Evolutionary conservation across 768 basidiomycete species (phyloP), one percentile per base, ranked within the genome.

Genomic region (Boletus sensibilis): DNA sequence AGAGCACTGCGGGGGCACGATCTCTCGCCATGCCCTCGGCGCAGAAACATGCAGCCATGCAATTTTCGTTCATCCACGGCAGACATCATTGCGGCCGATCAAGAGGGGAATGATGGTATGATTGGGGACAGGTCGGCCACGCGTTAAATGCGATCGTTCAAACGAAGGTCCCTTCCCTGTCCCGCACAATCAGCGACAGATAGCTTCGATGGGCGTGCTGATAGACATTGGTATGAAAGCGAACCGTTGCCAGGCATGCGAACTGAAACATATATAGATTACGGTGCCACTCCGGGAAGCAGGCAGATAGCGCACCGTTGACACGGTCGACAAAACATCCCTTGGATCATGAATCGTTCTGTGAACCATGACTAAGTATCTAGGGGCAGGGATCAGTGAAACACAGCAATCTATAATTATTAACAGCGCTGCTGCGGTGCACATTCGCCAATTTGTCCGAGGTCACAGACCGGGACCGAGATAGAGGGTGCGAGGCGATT

Each of bases 51-150:
- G 43, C 55, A 39, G 44, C 51, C 44, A 48, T 52, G 41, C 56
- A 57, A 25, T 18, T 58, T 58, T 52, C 10, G 31, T 38, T 46
- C 55, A 44, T 55, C 58, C 54, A 51, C 50, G 41, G 54, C 50
- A 58, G 27, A 44, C 39, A 41, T 35, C 58, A 66, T 64, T 70
- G 46, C 51, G 45, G 31, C 66, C 66, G 68, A 70, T 69, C 66
- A 62, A 29, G 44, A 49, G 52, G 48, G 48, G 40, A 54, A 50
- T 61, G 57, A 59, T 52, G 42, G 12, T 27, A 57, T 67, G 63
- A 55, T 68, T 59, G 68, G 66, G 49, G 66, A 66, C 66, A 66
- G 39, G 57, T 66, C 58, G 68, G 68, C 63, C 61, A 55, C 58
- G 57, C 67, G 25, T 46, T 55, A 64, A 62, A 37, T 44, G 61